Percentiles rank a stretch among this genome's conserved stretches.
Conservation (phyloP, 2,329 filamentous ascomycete species). For the Chalaropsis ovoidea region DNA sequence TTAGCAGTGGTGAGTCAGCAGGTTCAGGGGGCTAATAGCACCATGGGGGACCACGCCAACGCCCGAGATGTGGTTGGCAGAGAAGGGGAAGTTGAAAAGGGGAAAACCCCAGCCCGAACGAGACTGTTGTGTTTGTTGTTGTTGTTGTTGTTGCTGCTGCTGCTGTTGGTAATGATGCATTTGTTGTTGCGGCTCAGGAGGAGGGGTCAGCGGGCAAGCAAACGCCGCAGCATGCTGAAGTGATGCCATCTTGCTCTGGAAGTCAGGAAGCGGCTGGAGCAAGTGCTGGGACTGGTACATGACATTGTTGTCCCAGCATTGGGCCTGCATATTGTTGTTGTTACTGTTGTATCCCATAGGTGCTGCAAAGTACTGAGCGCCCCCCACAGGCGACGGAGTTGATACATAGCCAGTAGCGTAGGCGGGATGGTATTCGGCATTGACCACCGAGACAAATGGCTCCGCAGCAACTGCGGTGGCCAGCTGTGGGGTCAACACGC, state of each 20-base stretch:
- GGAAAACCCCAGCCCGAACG: conserved; percentile 12
- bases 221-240: neutral
- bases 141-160: neutral
- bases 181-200: conserved; percentile 11
- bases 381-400: neutral
- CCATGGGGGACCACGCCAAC: conserved; percentile 2
- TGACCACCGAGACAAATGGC: conserved; percentile 18
- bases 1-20: conserved; percentile 24
- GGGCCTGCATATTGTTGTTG: neutral
- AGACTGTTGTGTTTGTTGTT: neutral
- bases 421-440: conserved; percentile 17
- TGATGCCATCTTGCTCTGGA: conserved; percentile 2
- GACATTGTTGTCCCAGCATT: neutral
- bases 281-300: neutral
- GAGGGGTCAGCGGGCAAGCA: conserved; percentile 1
- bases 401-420: conserved; percentile 1
- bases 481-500: conserved; percentile 32
- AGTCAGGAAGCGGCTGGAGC: neutral
- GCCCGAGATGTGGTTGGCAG: neutral
- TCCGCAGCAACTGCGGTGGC: neutral
- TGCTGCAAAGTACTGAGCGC: conserved; percentile 6
- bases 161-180: neutral
- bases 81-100: conserved; percentile 4
- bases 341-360: neutral
- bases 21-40: neutral